Evolutionary conservation across 2,329 filamentous ascomycete genomes (phyloP).

Genomic region (Colletotrichum sp.): DNA sequence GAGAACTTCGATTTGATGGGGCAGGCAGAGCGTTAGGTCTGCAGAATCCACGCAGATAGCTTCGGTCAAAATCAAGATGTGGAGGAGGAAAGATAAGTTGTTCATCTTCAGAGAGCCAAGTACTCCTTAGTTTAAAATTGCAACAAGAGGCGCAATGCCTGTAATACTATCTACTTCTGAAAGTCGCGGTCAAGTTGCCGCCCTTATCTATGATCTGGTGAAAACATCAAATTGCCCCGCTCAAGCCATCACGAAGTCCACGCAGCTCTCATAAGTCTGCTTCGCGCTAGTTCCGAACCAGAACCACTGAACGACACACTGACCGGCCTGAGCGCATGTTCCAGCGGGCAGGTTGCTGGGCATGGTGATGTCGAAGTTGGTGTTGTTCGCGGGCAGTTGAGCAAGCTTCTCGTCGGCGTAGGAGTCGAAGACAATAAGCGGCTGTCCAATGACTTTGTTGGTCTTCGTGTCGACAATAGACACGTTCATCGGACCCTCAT

Average conservation of each 20-base stretch:
- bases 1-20: too few relatives aligned
- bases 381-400: constrained; percentile 46
- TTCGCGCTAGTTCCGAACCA: constrained; percentile 40
- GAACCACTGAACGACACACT: constrained; percentile 52
- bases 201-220: not conserved
- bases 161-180: not conserved
- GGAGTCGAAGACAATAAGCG: constrained; percentile 58
- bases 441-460: constrained; percentile 56
- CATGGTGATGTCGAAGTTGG: constrained; percentile 46
- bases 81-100: too few relatives aligned
- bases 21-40: too few relatives aligned
- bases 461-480: constrained; percentile 60
- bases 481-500: constrained; percentile 57
- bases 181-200: not conserved
- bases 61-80: too few relatives aligned
- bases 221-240: not conserved
- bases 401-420: constrained; percentile 54
- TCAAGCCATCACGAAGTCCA: constrained; percentile 34
- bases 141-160: not conserved
- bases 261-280: constrained; percentile 45
- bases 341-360: constrained; percentile 31
- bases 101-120: too few relatives aligned
- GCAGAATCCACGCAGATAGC: too few relatives aligned
- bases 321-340: constrained; percentile 32
- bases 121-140: too few relatives aligned